These are phyloP conservation scores for Amaranthus tricolor DNA, from an alignment of 179 eudicot species.

Conservation along the genomic window DNA sequence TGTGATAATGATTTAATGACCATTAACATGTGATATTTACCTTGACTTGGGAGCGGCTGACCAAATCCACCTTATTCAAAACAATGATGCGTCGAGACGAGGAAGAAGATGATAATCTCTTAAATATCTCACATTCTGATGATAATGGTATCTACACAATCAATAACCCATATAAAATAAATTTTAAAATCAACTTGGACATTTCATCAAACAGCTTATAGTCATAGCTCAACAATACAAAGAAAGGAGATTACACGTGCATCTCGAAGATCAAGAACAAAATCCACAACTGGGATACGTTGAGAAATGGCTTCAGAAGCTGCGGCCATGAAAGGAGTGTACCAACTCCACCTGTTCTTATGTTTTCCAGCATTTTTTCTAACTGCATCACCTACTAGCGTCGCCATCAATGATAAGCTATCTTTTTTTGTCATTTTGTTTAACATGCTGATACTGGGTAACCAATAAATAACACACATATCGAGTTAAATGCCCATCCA, in stretches of 20 bases:
- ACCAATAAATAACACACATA: too few relatives aligned
- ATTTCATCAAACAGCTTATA: conserved; percentile 31
- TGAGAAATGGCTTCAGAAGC: conserved; percentile 67
- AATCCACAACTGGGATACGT: conserved; percentile 69
- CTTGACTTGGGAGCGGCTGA: conserved; percentile 49
- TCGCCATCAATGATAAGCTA: conserved; percentile 20
- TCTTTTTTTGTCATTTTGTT: conserved; percentile 11
- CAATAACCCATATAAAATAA: background rate
- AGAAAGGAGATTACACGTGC: conserved; percentile 51
- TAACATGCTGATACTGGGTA: too few relatives aligned
- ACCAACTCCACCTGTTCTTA: conserved; percentile 38
- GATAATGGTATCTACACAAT: conserved; percentile 64
- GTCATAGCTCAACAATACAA: background rate
- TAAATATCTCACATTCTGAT: conserved; percentile 54
- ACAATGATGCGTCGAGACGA: conserved; percentile 50
- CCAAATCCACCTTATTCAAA: conserved; percentile 79
- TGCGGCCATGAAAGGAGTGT: conserved; percentile 78
- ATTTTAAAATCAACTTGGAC: background rate
- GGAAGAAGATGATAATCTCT: conserved; percentile 34
- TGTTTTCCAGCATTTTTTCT: conserved; percentile 40
- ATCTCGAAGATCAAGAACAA: conserved; percentile 78
- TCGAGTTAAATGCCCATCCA: too few relatives aligned
- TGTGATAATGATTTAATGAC: background rate
- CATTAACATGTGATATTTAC: conserved; percentile 23
- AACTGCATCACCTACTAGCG: conserved; percentile 46